A percentile compares a stretch with the other conserved stretches of the same genome.
Evolutionary conservation across 257 asterid species (phyloP).

Genomic region (Solanum chilense): DNA sequence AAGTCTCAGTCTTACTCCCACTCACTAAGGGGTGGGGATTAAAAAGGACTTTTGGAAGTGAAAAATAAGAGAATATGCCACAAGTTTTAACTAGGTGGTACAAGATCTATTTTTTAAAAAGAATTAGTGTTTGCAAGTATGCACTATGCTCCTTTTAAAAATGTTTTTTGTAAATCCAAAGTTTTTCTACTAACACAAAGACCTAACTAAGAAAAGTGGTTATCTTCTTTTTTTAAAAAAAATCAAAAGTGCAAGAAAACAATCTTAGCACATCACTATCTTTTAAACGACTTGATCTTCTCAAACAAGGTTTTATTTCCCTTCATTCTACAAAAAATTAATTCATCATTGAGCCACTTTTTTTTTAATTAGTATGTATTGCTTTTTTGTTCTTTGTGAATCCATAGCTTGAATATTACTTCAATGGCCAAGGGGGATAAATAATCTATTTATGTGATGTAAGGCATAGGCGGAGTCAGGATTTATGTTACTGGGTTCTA

Average conservation of each 20-base stretch:
- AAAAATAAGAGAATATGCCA: not conserved
- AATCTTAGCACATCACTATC: not conserved
- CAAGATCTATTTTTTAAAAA: too few species aligned
- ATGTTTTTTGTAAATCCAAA: not conserved
- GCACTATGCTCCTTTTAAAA: not conserved
- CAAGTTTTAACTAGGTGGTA: not conserved
- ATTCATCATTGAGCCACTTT: not conserved
- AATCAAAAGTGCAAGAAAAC: not conserved
- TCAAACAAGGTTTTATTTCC: not conserved
- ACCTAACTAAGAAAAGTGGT: not conserved
- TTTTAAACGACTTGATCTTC: not conserved
- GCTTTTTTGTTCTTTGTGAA: not conserved
- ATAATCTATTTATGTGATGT: too few species aligned
- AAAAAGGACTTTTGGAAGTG: not conserved
- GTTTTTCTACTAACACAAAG: not conserved
- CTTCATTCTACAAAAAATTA: not conserved
- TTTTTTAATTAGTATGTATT: not conserved
- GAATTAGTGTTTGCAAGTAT: not conserved
- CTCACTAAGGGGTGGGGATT: too few species aligned
- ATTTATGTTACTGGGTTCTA: too few species aligned
- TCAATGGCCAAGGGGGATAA: not conserved
- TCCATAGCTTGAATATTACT: not conserved
- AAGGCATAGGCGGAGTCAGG: not conserved
- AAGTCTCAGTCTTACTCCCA: not conserved
- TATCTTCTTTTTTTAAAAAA: too few species aligned